Conservation (phyloP, 2,329 filamentous ascomycete genomes). For the Cordyceps farinosa region DNA sequence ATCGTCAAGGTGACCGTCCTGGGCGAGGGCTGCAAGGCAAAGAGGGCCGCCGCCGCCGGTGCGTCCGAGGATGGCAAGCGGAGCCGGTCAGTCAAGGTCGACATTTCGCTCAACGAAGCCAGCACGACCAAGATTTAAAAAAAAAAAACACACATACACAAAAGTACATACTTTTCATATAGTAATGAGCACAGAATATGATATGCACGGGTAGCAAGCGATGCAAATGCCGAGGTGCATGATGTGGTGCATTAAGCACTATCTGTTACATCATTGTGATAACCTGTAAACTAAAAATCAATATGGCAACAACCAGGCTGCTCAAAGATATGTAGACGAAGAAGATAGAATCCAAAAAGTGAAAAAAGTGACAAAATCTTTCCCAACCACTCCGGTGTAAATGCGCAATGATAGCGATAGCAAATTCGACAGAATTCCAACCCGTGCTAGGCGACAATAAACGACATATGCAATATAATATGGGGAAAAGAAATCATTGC, state of each 20-base stretch:
- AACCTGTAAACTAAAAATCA: neutral
- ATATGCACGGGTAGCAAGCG: neutral
- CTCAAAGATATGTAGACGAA: neutral
- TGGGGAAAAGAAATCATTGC: neutral
- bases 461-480: neutral
- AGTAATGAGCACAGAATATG: neutral
- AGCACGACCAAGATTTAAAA: conserved; percentile 17
- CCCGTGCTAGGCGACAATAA: conserved; percentile 3
- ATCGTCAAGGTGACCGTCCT: conserved; percentile 51
- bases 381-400: conserved; percentile 9
- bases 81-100: conserved; percentile 14
- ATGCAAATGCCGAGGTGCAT: neutral
- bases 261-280: conserved; percentile 6
- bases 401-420: neutral
- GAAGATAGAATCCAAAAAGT: neutral
- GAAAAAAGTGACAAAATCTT: neutral
- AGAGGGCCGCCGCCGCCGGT: neutral
- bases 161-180: neutral
- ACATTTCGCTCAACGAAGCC: conserved; percentile 19
- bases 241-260: neutral
- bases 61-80: conserved; percentile 9
- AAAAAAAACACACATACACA: neutral
- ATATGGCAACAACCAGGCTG: conserved; percentile 6
- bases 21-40: conserved; percentile 27
- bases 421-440: conserved; percentile 3